phyloP scores from a whole-genome alignment of 768 basidiomycete species.

The Tremella mesenterica region DNA sequence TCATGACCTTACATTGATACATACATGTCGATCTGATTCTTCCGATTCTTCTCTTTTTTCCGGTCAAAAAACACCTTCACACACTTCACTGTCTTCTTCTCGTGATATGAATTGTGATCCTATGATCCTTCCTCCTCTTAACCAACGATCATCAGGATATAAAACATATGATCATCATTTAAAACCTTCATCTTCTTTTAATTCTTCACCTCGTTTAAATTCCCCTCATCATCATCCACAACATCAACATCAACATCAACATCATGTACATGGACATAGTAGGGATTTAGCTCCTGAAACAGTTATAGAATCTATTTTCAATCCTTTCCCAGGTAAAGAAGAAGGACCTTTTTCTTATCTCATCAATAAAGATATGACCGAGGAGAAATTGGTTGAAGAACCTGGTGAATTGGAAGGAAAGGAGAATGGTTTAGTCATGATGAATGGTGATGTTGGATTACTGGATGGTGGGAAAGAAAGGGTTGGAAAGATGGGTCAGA shows the following conservation, averaged over 20 bases:
- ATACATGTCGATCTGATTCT: conserved; percentile 24
- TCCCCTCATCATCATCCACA: not conserved
- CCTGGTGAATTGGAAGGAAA: not conserved
- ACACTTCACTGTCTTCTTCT: conserved; percentile 13
- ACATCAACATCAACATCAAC: not conserved
- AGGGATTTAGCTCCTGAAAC: conserved; percentile 22
- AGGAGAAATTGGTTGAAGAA: too few species aligned
- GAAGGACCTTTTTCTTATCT: conserved; percentile 30
- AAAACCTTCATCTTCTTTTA: not conserved
- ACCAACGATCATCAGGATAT: conserved; percentile 4
- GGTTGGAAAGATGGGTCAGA: not conserved
- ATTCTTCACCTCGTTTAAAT: not conserved
- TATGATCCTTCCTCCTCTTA: conserved; percentile 4
- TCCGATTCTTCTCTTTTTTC: conserved; percentile 19
- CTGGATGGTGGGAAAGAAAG: not conserved
- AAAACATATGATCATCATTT: conserved; percentile 30
- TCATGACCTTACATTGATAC: conserved; percentile 14
- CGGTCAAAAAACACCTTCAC: conserved; percentile 4
- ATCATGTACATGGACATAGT: not conserved
- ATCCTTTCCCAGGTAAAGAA: conserved; percentile 21
- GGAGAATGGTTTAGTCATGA: not conserved
- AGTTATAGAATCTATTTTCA: conserved; percentile 35
- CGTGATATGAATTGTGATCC: not conserved
- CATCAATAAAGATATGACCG: too few species aligned
- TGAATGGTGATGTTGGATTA: not conserved